phyloP scores from a whole-genome alignment of 768 basidiomycete species.

The Naganishia antarctica region DNA sequence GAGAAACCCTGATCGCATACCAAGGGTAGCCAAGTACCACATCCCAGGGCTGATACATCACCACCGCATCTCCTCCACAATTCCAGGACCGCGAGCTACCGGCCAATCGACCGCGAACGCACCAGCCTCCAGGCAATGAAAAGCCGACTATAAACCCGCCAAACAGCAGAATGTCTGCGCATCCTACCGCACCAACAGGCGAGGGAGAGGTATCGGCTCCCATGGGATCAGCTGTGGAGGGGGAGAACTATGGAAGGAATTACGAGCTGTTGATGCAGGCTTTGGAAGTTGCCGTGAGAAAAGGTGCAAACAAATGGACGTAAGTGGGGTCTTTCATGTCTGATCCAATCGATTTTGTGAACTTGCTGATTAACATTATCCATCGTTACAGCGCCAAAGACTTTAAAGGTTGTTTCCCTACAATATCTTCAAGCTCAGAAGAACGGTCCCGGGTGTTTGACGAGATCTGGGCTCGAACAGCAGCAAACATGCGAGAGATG shows the following conservation, averaged over 20 bases:
- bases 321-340: slow-evolving; percentile 28
- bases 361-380: not conserved
- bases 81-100: no score
- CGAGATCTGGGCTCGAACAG: slow-evolving; percentile 32
- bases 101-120: slow-evolving; percentile 2
- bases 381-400: slow-evolving; percentile 30
- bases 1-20: no score
- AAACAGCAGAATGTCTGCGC: slow-evolving; percentile 9
- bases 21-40: no score
- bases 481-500: slow-evolving; percentile 31
- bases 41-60: no score
- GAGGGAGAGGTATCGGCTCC: not conserved
- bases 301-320: slow-evolving; percentile 46
- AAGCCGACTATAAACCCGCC: not conserved
- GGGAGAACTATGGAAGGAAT: slow-evolving; percentile 36
- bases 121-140: not conserved
- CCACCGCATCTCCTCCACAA: not conserved
- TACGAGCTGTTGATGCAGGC: slow-evolving; percentile 38
- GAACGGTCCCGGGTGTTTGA: slow-evolving; percentile 30
- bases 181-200: not conserved
- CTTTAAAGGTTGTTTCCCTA: slow-evolving; percentile 35
- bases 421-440: slow-evolving; percentile 25
- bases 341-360: not conserved
- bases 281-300: slow-evolving; percentile 40
- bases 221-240: not conserved